Evolutionary conservation across 768 basidiomycete genomes (phyloP).

Genomic region (Lactarius akahatsu): DNA sequence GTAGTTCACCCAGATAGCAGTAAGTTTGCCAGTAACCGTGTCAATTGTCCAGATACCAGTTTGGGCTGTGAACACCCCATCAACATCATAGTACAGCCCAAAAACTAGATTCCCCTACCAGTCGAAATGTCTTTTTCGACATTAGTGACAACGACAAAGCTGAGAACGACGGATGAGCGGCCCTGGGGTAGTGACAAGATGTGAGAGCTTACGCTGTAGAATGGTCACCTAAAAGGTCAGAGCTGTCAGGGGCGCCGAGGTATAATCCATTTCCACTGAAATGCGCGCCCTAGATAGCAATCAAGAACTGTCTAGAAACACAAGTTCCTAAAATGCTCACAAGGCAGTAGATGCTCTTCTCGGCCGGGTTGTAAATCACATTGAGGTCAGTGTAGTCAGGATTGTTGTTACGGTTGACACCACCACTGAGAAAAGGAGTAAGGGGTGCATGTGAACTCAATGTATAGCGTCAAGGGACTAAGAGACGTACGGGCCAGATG

Average conservation of each 20-base stretch:
- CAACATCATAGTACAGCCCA: not conserved
- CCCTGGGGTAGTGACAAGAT: not conserved
- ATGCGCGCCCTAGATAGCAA: not conserved
- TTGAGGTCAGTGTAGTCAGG: not conserved
- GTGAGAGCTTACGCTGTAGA: not conserved
- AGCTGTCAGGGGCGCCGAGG: not conserved
- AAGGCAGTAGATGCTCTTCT: not conserved
- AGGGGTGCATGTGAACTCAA: not conserved
- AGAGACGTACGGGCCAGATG: not conserved
- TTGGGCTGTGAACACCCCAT: not conserved
- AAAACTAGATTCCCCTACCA: not conserved
- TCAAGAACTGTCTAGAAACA: not conserved
- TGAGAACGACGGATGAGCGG: not conserved
- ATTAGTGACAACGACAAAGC: not conserved
- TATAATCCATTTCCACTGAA: not conserved
- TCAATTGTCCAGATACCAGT: not conserved
- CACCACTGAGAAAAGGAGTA: not conserved
- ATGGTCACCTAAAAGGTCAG: no score
- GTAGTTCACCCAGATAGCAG: not conserved
- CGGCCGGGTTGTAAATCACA: not conserved
- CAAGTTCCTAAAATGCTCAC: not conserved
- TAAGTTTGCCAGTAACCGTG: not conserved
- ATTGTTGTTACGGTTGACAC: not conserved
- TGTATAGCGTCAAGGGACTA: not conserved
- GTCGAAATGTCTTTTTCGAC: not conserved